Base-by-base conservation (phyloP, 148 eudicot species). In the Vaccinium corymbosum region DNA sequence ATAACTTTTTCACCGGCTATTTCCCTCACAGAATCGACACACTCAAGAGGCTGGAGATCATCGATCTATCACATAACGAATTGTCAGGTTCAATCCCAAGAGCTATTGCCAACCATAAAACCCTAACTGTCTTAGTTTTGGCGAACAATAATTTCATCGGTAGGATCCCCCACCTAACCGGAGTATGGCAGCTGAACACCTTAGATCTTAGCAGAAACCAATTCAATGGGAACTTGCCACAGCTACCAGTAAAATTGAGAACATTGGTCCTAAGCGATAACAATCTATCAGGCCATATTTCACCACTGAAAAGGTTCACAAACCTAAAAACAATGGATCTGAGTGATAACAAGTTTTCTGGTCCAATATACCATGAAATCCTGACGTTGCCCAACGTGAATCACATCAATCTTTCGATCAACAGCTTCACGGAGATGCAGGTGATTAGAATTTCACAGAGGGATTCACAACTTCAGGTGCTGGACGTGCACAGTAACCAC, bases 311-410 rank as follows among this genome's bases (percentile, higher is more conserved):
- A 38, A 88, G 83, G 86, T 91, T 94, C 25, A 59, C 46, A 79
- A 81, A 79, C 51, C 85, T 94, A 13, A 76, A 19, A 78, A 25
- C 55, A 64, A 15, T 93, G 50, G 98, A 94, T 35, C 51, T 92
- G 35, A 92, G 96, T 72, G 90, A 89, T 13, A 94, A 94, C 88
- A 88, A 91, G 78, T 86, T 94, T 49, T 87, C 91, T 0, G 96
- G 95, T 0, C 12, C 82, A 22, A 87, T 94, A 77, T 78, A 70
- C 17, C 70, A 84, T 15, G 91, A 83, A 70, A 84, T 92, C 12
- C 86, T 94, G 3, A 83, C 88, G 25, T 80, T 91, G 57, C 96
- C 96, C 1, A 84, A 86, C 82, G 61, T 92, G 22, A 87, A 68
- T 8, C 80, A 13, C 29, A 50, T 91, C 22, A 91, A 94, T 48